phyloP scores from a whole-genome alignment of 148 eudicot genomes.

The Persicaria maculosa region DNA sequence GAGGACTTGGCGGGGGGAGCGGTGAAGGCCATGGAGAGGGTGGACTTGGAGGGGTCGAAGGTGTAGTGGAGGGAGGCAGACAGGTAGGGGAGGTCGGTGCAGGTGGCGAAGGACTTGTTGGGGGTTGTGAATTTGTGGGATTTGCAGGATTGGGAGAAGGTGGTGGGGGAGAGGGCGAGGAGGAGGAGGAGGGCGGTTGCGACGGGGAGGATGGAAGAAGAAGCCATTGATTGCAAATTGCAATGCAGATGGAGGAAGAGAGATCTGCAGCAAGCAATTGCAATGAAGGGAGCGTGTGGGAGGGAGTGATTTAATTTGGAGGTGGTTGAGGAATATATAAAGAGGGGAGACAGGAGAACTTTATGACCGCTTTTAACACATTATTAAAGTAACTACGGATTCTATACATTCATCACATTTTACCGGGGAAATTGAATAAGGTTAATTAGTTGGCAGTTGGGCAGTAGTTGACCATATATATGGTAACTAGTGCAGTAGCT shows the following conservation, averaged over 20 bases:
- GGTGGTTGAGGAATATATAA: neutral
- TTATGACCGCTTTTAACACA: no score
- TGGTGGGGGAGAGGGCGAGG: neutral
- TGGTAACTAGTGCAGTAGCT: no score
- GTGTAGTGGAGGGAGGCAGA: constrained; percentile 36
- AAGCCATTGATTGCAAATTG: neutral
- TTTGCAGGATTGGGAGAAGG: constrained; percentile 19
- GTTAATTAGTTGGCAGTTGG: no score
- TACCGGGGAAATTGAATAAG: no score
- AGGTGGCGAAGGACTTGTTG: constrained; percentile 21
- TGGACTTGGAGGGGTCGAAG: constrained; percentile 17
- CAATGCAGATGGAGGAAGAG: neutral
- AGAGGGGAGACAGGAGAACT: neutral
- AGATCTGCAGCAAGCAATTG: neutral
- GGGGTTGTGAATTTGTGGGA: constrained; percentile 25
- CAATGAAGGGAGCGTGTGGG: neutral
- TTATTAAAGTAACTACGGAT: no score
- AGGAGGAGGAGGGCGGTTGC: neutral
- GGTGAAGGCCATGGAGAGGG: constrained; percentile 35
- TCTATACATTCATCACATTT: no score
- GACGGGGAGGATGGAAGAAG: neutral
- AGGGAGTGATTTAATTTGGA: neutral
- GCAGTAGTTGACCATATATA: no score
- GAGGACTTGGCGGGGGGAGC: constrained; percentile 23
- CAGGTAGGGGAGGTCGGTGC: constrained; percentile 33